Evolutionary conservation across 148 eudicot genomes (phyloP).

Genomic region (Nyssa sinensis): DNA sequence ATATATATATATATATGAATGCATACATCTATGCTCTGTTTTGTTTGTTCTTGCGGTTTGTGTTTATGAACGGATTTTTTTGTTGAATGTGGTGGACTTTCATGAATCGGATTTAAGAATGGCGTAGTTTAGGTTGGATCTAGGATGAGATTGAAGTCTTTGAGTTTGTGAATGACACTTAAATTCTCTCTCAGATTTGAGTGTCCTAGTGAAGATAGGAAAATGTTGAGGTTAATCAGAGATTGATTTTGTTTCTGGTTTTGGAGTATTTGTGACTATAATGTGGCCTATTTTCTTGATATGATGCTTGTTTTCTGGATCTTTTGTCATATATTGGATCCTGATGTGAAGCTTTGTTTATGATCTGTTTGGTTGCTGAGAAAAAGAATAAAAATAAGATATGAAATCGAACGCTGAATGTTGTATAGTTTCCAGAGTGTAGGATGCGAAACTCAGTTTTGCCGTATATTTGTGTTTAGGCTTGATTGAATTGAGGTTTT

Average conservation of each 20-base stretch:
- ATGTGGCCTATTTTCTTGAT: background rate
- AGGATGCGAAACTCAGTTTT: too few species aligned
- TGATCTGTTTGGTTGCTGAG: background rate
- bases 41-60: background rate
- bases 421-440: too few species aligned
- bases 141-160: background rate
- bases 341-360: background rate
- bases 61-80: background rate
- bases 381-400: too few species aligned
- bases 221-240: background rate
- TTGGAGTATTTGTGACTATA: background rate
- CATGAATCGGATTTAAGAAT: background rate
- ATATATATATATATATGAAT: background rate
- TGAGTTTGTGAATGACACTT: background rate
- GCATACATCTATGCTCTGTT: background rate
- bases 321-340: background rate
- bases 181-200: background rate
- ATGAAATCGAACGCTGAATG: background rate
- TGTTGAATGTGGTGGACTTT: background rate
- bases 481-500: background rate
- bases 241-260: background rate
- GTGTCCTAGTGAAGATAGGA: background rate
- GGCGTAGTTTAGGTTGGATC: background rate
- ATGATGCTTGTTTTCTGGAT: background rate
- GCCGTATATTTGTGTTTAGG: background rate